Evolutionary conservation across 768 basidiomycete species (phyloP).

Genomic region (Floccularia luteovirens): DNA sequence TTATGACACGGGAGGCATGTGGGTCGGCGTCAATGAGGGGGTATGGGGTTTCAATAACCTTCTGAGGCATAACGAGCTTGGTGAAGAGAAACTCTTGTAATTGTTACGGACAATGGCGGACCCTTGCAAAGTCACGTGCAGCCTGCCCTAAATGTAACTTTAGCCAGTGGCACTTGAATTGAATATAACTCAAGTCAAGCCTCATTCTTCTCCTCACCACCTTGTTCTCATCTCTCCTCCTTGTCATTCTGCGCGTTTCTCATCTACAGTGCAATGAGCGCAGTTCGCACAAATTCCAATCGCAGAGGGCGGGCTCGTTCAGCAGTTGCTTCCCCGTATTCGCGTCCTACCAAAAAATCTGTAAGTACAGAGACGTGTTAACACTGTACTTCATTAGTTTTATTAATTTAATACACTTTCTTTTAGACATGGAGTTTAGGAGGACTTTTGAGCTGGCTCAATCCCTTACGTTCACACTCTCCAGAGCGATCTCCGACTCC

Average conservation of each 20-base stretch:
- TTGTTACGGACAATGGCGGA: slow-evolving; percentile 22
- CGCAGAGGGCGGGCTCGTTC: slow-evolving; percentile 27
- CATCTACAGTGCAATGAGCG: slow-evolving; percentile 40
- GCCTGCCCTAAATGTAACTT: slow-evolving; percentile 25
- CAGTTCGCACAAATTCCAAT: slow-evolving; percentile 35
- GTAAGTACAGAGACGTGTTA: slow-evolving; percentile 31
- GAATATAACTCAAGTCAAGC: slow-evolving; percentile 4
- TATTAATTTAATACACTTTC: slow-evolving; percentile 9
- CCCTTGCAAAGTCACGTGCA: slow-evolving; percentile 19
- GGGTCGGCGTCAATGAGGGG: slow-evolving; percentile 95
- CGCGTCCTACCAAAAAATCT: slow-evolving; percentile 41
- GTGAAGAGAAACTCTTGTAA: slow-evolving; percentile 5
- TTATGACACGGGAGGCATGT: slow-evolving; percentile 76
- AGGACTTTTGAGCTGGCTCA: slow-evolving; percentile 40
- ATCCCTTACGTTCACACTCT: slow-evolving; percentile 31
- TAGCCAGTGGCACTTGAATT: slow-evolving; percentile 10
- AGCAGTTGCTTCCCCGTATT: slow-evolving; percentile 48
- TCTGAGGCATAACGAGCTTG: slow-evolving; percentile 35
- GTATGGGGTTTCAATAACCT: slow-evolving; percentile 55
- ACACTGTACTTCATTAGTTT: slow-evolving; percentile 5
- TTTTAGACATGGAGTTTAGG: slow-evolving; percentile 43
- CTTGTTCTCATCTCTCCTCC: not conserved
- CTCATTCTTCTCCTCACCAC: slow-evolving; percentile 1
- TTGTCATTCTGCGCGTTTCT: slow-evolving; percentile 1
- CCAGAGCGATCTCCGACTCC: slow-evolving; percentile 6